Percentiles rank a stretch among this genome's conserved stretches.
phyloP scores from a whole-genome alignment of 2,329 filamentous ascomycete genomes.

The Sclerotinia glacialis region DNA sequence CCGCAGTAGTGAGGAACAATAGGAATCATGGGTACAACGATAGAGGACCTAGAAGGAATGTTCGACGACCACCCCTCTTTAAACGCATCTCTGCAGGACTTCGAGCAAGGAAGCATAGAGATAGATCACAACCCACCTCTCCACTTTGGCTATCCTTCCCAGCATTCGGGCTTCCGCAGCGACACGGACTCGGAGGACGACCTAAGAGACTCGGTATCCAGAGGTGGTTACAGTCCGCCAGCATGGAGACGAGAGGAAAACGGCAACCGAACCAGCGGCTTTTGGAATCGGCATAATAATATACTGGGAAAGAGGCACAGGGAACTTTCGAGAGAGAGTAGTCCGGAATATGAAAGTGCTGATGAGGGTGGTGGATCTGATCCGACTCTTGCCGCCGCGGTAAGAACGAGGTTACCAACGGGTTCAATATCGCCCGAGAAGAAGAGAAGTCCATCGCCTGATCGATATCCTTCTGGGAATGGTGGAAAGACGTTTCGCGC shows the following conservation, averaged over 20 bases:
- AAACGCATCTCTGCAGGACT: constrained; percentile 60
- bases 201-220: constrained; percentile 45
- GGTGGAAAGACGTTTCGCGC: constrained; percentile 42
- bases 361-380: constrained; percentile 45
- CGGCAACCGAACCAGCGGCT: constrained; percentile 46
- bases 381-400: constrained; percentile 36
- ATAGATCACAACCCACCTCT: constrained; percentile 40
- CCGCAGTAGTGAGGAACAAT: constrained; percentile 14
- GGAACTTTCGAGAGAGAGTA: constrained; percentile 53
- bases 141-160: constrained; percentile 52
- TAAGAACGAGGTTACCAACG: constrained; percentile 44
- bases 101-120: constrained; percentile 51
- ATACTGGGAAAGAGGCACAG: constrained; percentile 52
- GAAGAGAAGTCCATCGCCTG: constrained; percentile 54
- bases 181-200: constrained; percentile 40
- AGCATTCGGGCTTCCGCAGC: constrained; percentile 63
- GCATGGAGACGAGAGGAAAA: constrained; percentile 55
- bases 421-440: constrained; percentile 56
- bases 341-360: constrained; percentile 59
- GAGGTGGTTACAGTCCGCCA: constrained; percentile 62
- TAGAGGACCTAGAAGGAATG: constrained; percentile 48
- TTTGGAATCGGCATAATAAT: constrained; percentile 47
- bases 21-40: constrained; percentile 37
- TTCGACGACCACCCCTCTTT: constrained; percentile 59
- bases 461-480: constrained; percentile 40